Percentiles rank a stretch among this genome's conserved stretches.
Conservation (phyloP, 1,284 basidiomycete genomes). For the Vanrija humicola region DNA sequence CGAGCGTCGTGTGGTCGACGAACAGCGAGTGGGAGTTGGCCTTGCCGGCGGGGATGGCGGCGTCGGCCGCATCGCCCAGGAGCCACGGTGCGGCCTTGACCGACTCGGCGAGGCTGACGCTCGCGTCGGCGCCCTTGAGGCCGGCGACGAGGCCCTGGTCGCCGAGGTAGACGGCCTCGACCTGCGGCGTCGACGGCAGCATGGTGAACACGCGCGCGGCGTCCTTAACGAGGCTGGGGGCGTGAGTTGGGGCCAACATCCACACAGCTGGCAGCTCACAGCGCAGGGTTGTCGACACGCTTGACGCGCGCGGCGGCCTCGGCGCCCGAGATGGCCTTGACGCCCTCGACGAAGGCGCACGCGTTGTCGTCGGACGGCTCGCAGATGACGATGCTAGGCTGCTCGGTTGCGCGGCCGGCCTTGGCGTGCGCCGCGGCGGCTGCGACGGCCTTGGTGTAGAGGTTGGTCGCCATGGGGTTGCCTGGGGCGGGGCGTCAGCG, state of each 20-base stretch:
- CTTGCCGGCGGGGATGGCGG: background rate
- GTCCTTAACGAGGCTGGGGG: conserved; percentile 43
- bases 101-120: conserved; percentile 45
- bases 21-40: conserved; percentile 34
- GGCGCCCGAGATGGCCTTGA: conserved; percentile 3
- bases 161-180: conserved; percentile 49
- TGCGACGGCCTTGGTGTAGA: conserved; percentile 40
- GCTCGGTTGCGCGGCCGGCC: background rate
- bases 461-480: conserved; percentile 45
- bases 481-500: conserved; percentile 17
- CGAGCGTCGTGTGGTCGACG: conserved; percentile 46
- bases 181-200: conserved; percentile 52
- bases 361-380: conserved; percentile 34
- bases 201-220: conserved; percentile 52
- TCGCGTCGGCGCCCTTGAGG: conserved; percentile 52
- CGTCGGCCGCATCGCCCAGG: background rate
- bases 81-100: conserved; percentile 40
- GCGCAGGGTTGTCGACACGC: conserved; percentile 5
- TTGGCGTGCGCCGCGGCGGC: conserved; percentile 9
- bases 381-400: conserved; percentile 39
- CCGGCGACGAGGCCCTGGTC: conserved; percentile 26
- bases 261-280: conserved; percentile 11
- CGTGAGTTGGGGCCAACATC: background rate
- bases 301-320: conserved; percentile 13
- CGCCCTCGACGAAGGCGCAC: conserved; percentile 24